Evolutionary conservation across 345 rosid species (phyloP).

Genomic region (Acer campestre): DNA sequence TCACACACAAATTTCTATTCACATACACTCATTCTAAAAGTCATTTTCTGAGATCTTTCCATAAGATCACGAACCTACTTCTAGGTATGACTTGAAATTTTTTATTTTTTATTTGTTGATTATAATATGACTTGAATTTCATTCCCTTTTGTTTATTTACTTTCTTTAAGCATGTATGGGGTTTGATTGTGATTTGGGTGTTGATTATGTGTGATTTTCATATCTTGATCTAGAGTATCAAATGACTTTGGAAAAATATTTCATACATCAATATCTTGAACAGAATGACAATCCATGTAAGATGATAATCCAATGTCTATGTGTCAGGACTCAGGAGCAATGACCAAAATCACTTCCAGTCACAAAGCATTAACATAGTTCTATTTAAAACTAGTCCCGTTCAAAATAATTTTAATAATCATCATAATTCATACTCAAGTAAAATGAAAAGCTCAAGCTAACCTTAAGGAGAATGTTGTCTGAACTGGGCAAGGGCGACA

Average conservation of each 20-base stretch:
- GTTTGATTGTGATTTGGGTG: no score
- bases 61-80: no score
- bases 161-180: no score
- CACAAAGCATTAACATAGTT: neutral
- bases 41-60: no score
- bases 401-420: neutral
- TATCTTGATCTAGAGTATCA: no score
- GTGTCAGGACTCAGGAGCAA: neutral
- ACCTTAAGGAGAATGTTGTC: slow-evolving; percentile 35
- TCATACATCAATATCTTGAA: neutral
- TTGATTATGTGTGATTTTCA: no score
- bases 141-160: no score
- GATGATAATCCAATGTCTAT: neutral
- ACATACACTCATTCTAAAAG: no score
- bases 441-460: slow-evolving; percentile 19
- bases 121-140: no score
- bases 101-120: no score
- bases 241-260: neutral
- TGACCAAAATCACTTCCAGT: neutral
- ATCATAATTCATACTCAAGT: neutral
- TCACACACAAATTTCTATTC: no score
- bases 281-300: neutral
- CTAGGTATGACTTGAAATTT: no score
- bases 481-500: slow-evolving; percentile 62
- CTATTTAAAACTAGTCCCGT: neutral